Evolutionary conservation across 768 basidiomycete genomes (phyloP), one percentile per base, ranked within the genome.

Genomic region (Amanita jacksonii): DNA sequence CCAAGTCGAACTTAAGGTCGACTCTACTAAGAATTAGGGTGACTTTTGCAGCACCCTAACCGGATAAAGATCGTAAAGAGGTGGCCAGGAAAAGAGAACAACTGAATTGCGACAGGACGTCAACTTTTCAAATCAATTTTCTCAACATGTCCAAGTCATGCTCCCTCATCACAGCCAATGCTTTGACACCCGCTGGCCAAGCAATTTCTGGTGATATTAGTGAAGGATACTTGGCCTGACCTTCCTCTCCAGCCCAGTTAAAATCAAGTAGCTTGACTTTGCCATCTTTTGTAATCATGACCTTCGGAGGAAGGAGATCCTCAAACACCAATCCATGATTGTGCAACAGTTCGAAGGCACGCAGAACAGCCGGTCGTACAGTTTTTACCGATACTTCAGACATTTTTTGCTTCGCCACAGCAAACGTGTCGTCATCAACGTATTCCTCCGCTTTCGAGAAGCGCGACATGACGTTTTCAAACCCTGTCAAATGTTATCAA

Each of bases 271-370:
- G 41, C 41, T 60, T 53, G 32, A 59, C 50, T 19, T 50, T 41
- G 7, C 42, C 46, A 30, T 47, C 39, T 13, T 39, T 41, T 5
- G 46, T 46, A 30, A 62, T 41, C 22, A 70, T 46, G 22, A 69
- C 48, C 40, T 69, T 69, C 2, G 49, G 55, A 6, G 1, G 2
- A 6, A 61, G 62, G 12, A 70, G 51, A 39, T 69, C 61, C 2
- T 67, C 68, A 46, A 59, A 62, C 1, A 70, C 66, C 18, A 57
- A 61, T 2, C 55, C 61, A n/a, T n/a, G n/a, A n/a, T n/a, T n/a
- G n/a, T n/a, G n/a, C n/a, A n/a, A n/a, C n/a, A n/a, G n/a, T n/a
- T 31, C 15, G n/a, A 18, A 13, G 3, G 31, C 31, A 4, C 16
- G 3, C 12, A 10, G 31, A 32, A 32, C 9, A 4, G 12, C 13